Percentiles rank a stretch among this genome's conserved stretches.
Evolutionary conservation across 352 stramenopile species (phyloP).

Genomic region (Pythium apleroticum): DNA sequence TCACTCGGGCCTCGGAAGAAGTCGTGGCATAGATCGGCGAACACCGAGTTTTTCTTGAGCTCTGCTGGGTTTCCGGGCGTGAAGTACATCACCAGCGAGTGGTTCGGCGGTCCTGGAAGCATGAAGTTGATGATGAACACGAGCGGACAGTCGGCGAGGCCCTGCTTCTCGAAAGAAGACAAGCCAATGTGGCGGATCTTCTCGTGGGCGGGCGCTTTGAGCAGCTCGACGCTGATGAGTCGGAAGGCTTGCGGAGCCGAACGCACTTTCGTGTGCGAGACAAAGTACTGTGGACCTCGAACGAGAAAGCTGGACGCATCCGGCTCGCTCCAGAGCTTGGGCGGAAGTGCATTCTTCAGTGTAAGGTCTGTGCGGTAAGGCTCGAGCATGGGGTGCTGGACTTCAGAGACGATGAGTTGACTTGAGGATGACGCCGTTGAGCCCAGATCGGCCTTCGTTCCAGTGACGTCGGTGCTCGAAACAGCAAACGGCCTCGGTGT

Average conservation of each 20-base stretch:
- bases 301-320: constrained; percentile 61
- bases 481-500: constrained; percentile 18
- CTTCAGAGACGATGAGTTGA: constrained; percentile 59
- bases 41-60: constrained; percentile 65
- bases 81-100: constrained; percentile 83
- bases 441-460: not conserved
- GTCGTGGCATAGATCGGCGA: constrained; percentile 68
- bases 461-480: not conserved
- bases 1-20: constrained; percentile 52
- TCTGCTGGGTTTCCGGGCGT: constrained; percentile 60
- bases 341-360: constrained; percentile 49
- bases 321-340: constrained; percentile 86
- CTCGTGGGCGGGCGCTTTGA: constrained; percentile 37
- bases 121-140: constrained; percentile 86
- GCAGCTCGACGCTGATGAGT: constrained; percentile 71
- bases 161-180: constrained; percentile 57
- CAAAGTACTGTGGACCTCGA: constrained; percentile 65
- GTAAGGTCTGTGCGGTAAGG: constrained; percentile 64
- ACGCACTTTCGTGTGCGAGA: constrained; percentile 55
- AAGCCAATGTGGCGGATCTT: constrained; percentile 64
- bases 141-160: constrained; percentile 45
- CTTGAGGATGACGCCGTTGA: not conserved
- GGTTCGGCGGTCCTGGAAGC: constrained; percentile 59
- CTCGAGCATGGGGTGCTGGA: constrained; percentile 56
- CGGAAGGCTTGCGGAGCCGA: constrained; percentile 61